These are phyloP conservation scores for Rhododendron mucronatum DNA, from an alignment of 148 eudicot species.

Conservation along the genomic window DNA sequence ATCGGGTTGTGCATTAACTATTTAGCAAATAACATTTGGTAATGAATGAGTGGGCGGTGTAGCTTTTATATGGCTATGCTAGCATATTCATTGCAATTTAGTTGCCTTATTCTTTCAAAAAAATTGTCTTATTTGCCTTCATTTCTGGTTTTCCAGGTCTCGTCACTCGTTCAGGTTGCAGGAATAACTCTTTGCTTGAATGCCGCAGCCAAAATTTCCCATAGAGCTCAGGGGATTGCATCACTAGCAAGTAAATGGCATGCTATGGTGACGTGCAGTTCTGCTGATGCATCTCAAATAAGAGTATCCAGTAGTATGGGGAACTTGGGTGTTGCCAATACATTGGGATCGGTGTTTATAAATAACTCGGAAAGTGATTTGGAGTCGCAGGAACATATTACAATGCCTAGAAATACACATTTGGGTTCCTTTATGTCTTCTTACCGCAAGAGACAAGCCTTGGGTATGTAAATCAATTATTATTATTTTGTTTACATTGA, in stretches of 20 bases:
- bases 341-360: conserved; percentile 17
- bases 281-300: conserved; percentile 32
- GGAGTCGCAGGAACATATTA: conserved; percentile 45
- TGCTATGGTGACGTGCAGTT: conserved; percentile 46
- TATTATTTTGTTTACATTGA: background rate
- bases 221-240: conserved; percentile 74
- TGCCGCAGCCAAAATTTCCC: conserved; percentile 83
- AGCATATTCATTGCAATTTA: background rate
- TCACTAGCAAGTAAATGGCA: conserved; percentile 83
- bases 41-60: background rate
- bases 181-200: conserved; percentile 69
- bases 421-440: conserved; percentile 55
- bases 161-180: conserved; percentile 69
- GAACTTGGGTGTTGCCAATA: conserved; percentile 23
- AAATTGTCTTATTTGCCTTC: conserved; percentile 1
- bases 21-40: background rate
- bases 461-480: conserved; percentile 45
- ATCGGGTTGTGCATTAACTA: background rate
- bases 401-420: conserved; percentile 32
- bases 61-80: background rate
- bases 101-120: background rate
- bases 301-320: conserved; percentile 29
- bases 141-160: conserved; percentile 36
- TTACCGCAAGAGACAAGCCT: conserved; percentile 76
- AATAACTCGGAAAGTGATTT: conserved; percentile 63